These are phyloP conservation scores for Dictyostelium purpureum DNA, from an alignment of 78 protist genomes.

Conservation along the genomic window DNA sequence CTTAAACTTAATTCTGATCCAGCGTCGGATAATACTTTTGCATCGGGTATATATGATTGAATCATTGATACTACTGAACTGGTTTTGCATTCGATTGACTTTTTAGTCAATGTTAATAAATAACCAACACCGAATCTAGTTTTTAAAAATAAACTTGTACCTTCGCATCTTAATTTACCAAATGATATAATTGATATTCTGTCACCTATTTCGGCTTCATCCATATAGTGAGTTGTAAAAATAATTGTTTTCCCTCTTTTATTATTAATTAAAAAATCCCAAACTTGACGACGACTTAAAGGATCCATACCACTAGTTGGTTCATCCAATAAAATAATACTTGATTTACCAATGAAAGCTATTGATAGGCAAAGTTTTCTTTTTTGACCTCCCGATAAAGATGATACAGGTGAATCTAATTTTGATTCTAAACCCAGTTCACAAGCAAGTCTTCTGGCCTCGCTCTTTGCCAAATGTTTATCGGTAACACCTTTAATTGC, in stretches of 20 bases:
- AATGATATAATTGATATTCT: constrained; percentile 89
- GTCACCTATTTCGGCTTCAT: constrained; percentile 96
- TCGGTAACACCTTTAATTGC: constrained; percentile 72
- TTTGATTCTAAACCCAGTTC: constrained; percentile 75
- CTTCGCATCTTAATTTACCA: constrained; percentile 85
- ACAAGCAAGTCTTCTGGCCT: constrained; percentile 32
- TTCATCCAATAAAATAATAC: constrained; percentile 71
- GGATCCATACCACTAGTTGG: constrained; percentile 81
- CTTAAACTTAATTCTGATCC: background rate
- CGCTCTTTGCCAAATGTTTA: background rate
- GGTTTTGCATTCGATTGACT: background rate
- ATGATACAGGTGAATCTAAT: constrained; percentile 3
- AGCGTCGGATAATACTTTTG: background rate
- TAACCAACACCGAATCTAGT: constrained; percentile 91
- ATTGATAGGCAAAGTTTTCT: constrained; percentile 75
- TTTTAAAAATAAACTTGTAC: constrained; percentile 86
- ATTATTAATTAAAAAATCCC: constrained; percentile 83
- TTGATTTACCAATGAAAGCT: constrained; percentile 11
- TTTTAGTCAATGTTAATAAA: constrained; percentile 15
- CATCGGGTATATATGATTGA: constrained; percentile 4
- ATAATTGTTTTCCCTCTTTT: constrained; percentile 74
- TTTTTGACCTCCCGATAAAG: constrained; percentile 87
- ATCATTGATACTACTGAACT: background rate
- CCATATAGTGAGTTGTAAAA: constrained; percentile 93
- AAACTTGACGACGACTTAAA: constrained; percentile 64